Conservation (phyloP, 495 filamentous ascomycete genomes). For the Xylaria sp. region DNA sequence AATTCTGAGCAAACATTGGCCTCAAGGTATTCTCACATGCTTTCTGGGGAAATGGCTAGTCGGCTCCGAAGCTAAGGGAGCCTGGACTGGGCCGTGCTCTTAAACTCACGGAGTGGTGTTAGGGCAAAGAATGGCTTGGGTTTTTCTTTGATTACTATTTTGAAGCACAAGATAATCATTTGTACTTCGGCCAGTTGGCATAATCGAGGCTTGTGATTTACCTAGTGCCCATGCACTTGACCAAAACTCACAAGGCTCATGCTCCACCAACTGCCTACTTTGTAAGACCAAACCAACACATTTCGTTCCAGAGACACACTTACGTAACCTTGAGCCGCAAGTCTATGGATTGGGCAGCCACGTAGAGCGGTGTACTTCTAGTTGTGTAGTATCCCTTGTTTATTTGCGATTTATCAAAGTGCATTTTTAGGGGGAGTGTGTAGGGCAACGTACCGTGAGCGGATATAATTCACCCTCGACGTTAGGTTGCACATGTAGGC, state of each 20-base stretch:
- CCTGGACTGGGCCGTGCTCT: conserved; percentile 11
- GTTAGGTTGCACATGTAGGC: neutral
- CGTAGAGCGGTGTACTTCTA: neutral
- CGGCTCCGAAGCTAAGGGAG: conserved; percentile 9
- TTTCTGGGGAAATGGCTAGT: neutral
- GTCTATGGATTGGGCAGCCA: conserved; percentile 1
- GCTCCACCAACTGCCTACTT: neutral
- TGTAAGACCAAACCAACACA: neutral
- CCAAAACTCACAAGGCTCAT: neutral
- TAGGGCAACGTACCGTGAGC: neutral
- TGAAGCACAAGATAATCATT: neutral
- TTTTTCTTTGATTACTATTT: conserved; percentile 4
- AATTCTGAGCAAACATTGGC: conserved; percentile 11
- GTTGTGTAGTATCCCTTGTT: conserved; percentile 4
- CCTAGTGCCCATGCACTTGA: neutral
- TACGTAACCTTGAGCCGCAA: conserved; percentile 6
- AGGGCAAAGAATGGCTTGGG: neutral
- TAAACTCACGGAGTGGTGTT: conserved; percentile 9
- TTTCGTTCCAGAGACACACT: conserved; percentile 1
- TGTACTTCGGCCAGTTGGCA: conserved; percentile 1
- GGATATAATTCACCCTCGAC: neutral
- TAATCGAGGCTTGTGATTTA: conserved; percentile 4
- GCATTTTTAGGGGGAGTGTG: neutral
- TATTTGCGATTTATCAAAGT: neutral
- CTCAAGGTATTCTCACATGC: conserved; percentile 2